Conservation (phyloP, 129 eudicot genomes). For the Tagetes patula region DNA sequence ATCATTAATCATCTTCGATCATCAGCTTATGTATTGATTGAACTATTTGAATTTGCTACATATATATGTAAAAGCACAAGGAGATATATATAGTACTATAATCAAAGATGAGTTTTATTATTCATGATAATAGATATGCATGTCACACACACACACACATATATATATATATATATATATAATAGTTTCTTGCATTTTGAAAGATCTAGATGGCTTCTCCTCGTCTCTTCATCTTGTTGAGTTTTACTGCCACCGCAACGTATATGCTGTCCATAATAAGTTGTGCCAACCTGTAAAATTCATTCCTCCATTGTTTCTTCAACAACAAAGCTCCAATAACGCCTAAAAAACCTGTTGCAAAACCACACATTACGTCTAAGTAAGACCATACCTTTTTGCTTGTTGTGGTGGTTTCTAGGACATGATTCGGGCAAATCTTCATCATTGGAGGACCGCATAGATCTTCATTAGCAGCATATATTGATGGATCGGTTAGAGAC, state of each 20-base stretch:
- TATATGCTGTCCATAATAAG: neutral
- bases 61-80: no score
- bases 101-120: no score
- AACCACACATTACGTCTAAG: conserved; percentile 4
- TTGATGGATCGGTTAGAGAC: neutral
- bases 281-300: neutral
- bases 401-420: neutral
- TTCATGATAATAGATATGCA: no score
- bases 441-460: neutral
- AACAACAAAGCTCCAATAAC: conserved; percentile 16
- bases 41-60: no score
- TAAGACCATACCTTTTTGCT: conserved; percentile 1
- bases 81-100: no score
- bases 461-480: neutral
- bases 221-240: neutral
- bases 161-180: no score
- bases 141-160: no score
- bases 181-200: neutral
- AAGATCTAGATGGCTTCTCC: conserved; percentile 1
- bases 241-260: neutral
- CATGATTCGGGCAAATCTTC: neutral
- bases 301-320: neutral
- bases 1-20: no score
- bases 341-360: conserved; percentile 20
- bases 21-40: no score